Percentiles rank a stretch among this genome's conserved stretches.
phyloP scores from a whole-genome alignment of 2,329 filamentous ascomycete species.

The Cordyceps cateniannulata region DNA sequence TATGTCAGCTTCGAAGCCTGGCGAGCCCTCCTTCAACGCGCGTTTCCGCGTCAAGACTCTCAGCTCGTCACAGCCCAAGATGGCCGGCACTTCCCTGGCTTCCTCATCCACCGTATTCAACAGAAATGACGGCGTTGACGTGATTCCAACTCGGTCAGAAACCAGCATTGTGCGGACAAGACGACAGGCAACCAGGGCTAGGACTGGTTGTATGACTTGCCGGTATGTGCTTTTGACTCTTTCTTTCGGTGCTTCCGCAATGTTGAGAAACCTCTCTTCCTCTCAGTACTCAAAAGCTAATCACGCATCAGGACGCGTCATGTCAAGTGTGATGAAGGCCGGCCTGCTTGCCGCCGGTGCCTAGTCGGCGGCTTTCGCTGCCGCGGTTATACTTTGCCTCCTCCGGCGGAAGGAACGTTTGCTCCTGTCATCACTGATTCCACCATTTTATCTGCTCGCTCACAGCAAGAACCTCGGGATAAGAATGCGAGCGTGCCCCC shows the following conservation, averaged over 20 bases:
- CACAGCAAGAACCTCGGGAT: background rate
- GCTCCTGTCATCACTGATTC: no score
- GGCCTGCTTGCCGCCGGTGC: background rate
- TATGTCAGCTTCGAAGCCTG: no score
- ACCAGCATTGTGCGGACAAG: background rate
- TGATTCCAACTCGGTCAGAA: no score
- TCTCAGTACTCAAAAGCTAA: background rate
- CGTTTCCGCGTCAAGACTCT: no score
- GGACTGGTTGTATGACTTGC: background rate
- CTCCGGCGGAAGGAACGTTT: background rate
- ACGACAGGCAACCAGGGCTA: background rate
- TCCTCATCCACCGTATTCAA: no score
- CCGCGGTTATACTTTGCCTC: background rate
- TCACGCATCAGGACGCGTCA: background rate
- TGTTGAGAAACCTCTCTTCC: background rate
- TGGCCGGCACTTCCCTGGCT: no score
- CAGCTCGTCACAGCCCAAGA: no score
- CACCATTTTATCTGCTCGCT: background rate
- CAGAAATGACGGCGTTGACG: no score
- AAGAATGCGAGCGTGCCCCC: background rate
- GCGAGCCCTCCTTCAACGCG: no score
- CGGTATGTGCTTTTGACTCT: background rate
- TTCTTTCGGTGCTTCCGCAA: background rate
- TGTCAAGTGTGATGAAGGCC: background rate
- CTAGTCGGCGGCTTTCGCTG: background rate